Base-by-base conservation (phyloP, 768 basidiomycete species). In the Scleroderma citrinum region DNA sequence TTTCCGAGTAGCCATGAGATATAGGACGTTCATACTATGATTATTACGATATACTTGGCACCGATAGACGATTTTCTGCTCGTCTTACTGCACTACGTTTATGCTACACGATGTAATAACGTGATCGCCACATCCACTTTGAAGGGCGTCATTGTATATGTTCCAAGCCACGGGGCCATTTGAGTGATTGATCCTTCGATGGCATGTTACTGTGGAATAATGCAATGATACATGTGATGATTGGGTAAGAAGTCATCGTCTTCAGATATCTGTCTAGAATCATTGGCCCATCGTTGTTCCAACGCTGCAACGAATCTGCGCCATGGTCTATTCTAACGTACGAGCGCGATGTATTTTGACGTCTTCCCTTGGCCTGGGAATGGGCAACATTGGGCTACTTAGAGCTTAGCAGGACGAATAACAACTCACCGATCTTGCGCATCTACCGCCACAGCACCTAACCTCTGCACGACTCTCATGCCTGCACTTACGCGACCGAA, bases 361-460 rank as follows among this genome's bases (percentile, higher is more conserved):
- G 31, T 92, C 85, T 68, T 97, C 92, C 56, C 49, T 67, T 17
- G 82, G 81, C 31, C 84, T 65, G 32, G n/a, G n/a, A 2, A 12
- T 13, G 16, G 10, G 3, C 5, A 16, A 17, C 16, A 35, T 16
- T 21, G 20, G 7, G 24, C 23, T 49, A 21, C 19, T 10, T 12
- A 65, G 29, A 76, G 75, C 43, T 77, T 75, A 20, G 40, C 11
- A 36, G 21, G 32, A 47, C 7, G 26, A 35, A 37, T 3, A n/a
- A 37, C 11, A 20, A 71, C 85, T 44, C 44, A 87, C 93, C 80
- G 76, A 64, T 97, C 93, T 59, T 97, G 89, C 16, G 76, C 76
- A 61, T 99, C 92, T 16, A 89, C 88, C 3, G 81, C 85, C 3
- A 97, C 94, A 1, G 93, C 85, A 32, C 94, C 95, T 37, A 99